These are phyloP conservation scores for Aplosporella prunicola DNA, from an alignment of 2,329 filamentous ascomycete genomes.

Conservation along the genomic window DNA sequence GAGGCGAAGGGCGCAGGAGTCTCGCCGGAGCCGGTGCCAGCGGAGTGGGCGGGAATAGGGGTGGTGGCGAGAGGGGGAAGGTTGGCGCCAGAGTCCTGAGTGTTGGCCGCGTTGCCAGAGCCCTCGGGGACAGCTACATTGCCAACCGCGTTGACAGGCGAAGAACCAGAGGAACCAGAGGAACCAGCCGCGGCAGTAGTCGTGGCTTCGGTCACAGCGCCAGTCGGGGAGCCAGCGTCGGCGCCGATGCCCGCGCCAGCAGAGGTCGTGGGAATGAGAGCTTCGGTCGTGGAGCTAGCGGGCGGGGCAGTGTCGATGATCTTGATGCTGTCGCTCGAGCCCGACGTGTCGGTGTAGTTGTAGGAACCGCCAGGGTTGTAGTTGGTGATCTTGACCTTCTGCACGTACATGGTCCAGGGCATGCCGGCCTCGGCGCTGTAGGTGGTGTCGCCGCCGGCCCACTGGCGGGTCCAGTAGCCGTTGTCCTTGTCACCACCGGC, in stretches of 20 bases:
- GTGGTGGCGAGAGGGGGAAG: too few relatives aligned
- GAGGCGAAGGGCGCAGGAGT: too few relatives aligned
- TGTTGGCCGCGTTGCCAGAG: too few relatives aligned
- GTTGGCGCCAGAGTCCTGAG: too few relatives aligned
- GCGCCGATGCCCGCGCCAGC: neutral
- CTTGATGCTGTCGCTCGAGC: slow-evolving; percentile 41
- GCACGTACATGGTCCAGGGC: slow-evolving; percentile 44
- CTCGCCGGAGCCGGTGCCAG: too few relatives aligned
- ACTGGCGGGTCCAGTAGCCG: slow-evolving; percentile 49
- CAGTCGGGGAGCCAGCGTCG: neutral
- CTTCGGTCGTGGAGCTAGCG: neutral
- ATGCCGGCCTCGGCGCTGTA: slow-evolving; percentile 31
- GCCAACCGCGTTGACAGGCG: too few relatives aligned
- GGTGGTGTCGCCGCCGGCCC: slow-evolving; percentile 53
- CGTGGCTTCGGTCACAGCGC: neutral
- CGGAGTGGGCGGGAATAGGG: too few relatives aligned
- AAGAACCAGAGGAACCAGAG: too few relatives aligned
- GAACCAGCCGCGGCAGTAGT: too few relatives aligned
- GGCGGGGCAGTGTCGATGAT: too few relatives aligned
- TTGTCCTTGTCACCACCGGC: slow-evolving; percentile 39
- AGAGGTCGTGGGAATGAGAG: neutral
- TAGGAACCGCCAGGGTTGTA: slow-evolving; percentile 43
- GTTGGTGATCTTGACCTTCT: slow-evolving; percentile 43
- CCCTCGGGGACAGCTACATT: too few relatives aligned
- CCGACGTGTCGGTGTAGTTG: slow-evolving; percentile 40